Evolutionary conservation across 768 basidiomycete genomes (phyloP).

Genomic region (Amanita exitialis): DNA sequence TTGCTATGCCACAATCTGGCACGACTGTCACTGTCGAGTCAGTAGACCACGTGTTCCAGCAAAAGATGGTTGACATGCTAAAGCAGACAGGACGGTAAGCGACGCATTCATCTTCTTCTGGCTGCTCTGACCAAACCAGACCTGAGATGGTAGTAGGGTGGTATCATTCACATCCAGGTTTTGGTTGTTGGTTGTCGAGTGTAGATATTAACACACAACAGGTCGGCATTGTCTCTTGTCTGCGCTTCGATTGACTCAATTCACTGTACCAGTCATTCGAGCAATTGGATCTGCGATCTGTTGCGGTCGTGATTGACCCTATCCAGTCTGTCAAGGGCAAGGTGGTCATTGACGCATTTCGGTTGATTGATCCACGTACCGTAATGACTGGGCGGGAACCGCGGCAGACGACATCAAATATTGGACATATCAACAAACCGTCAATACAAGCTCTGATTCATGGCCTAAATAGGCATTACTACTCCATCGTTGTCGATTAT

Average conservation of each 20-base stretch:
- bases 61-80: constrained; percentile 97
- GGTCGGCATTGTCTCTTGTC: constrained; percentile 26
- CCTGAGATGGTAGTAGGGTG: constrained; percentile 99
- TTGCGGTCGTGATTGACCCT: constrained; percentile 96
- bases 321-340: constrained; percentile 99
- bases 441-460: constrained; percentile 98
- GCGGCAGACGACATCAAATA: constrained; percentile 95
- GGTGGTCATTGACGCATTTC: constrained; percentile 98
- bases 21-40: constrained; percentile 97
- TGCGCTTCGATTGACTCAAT: constrained; percentile 1
- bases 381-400: constrained; percentile 91
- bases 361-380: constrained; percentile 86
- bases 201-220: constrained; percentile 99
- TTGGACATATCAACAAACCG: constrained; percentile 99
- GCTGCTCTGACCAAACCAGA: constrained; percentile 23
- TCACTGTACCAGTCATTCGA: constrained; percentile 74
- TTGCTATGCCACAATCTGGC: constrained; percentile 98
- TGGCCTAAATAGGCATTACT: constrained; percentile 96
- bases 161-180: constrained; percentile 99
- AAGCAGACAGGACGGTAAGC: constrained; percentile 92
- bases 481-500: constrained; percentile 96
- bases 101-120: neutral
- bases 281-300: constrained; percentile 83
- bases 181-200: constrained; percentile 98
- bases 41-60: constrained; percentile 97